Evolutionary conservation across 352 stramenopile genomes (phyloP), one percentile per base, ranked within the genome.

Genomic region (Phytophthora vignae): DNA sequence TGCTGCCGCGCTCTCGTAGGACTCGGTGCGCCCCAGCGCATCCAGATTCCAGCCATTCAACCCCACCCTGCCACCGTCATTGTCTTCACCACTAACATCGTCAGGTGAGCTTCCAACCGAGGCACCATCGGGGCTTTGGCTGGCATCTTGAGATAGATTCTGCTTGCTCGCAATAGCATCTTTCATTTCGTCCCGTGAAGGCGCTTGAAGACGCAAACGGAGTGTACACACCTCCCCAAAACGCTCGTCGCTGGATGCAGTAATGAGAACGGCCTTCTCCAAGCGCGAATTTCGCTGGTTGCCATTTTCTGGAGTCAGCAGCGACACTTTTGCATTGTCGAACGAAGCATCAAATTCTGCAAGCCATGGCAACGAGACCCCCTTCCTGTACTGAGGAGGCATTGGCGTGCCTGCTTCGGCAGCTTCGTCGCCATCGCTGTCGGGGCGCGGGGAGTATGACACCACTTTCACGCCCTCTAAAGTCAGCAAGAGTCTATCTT

Each of bases 21-120:
- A 68, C 48, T 93, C 77, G 17, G 87, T 81, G 53, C 87, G 79
- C 21, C 67, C 73, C 44, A 92, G 60, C 33, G 88, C 87, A 58
- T 93, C 84, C 66, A 92, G 55, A 33, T 79, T 93, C 88, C 87
- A 96, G 0, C 88, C 88, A 46, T 96, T 96, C n/a, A 92, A 75
- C 19, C 88, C 88, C 19, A 96, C 74, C 19, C 87, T 79, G 54
- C 86, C 88, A 14, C 88, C 87, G 38, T 94, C 87, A n/a, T 93
- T 94, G 53, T 96, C 88, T 33, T 93, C 88, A 0, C 88, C 88
- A 69, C 76, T 88, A 21, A 91, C 79, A 12, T 87, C 73, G 31
- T 85, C 70, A 42, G 55, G 63, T 4, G 59, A 59, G 22, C 56
- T 77, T 19, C 56, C 62, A 31, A 76, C 44, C 3, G 63, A 79